phyloP scores from a whole-genome alignment of 768 basidiomycete species.

The Serendipita vermifera region DNA sequence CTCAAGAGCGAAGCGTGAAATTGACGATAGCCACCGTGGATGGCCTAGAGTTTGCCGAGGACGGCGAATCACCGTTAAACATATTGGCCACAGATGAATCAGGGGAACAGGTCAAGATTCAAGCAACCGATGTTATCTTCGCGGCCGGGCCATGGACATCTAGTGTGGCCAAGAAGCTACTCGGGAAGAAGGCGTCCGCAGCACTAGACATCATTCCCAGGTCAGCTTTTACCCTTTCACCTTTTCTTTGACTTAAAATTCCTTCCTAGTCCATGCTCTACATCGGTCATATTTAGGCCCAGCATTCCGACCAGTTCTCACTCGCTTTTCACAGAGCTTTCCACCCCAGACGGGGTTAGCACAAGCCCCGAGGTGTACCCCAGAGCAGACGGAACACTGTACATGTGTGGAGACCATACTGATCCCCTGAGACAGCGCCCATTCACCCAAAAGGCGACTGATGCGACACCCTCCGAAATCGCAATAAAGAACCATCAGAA shows the following conservation, averaged over 20 bases:
- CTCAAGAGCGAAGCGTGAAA: conserved; percentile 39
- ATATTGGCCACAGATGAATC: conserved; percentile 19
- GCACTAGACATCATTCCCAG: conserved; percentile 11
- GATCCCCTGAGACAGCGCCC: conserved; percentile 20
- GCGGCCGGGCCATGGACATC: conserved; percentile 85
- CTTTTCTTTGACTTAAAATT: conserved; percentile 45
- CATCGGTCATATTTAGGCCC: conserved; percentile 30
- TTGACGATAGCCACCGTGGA: conserved; percentile 29
- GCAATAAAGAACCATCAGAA: conserved; percentile 7
- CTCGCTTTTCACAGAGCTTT: conserved; percentile 72
- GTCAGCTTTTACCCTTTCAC: conserved; percentile 23
- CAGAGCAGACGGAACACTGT: conserved; percentile 20
- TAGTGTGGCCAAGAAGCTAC: conserved; percentile 26
- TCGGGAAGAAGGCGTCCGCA: conserved; percentile 14
- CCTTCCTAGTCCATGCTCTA: conserved; percentile 67
- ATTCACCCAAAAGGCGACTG: conserved; percentile 17
- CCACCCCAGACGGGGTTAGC: conserved; percentile 24
- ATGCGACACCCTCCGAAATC: not conserved
- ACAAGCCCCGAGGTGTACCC: conserved; percentile 31
- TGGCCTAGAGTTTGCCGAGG: conserved; percentile 25
- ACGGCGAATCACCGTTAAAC: conserved; percentile 35
- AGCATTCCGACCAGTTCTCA: conserved; percentile 45
- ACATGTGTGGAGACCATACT: conserved; percentile 13
- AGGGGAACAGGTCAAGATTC: conserved; percentile 24
- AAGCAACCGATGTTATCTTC: conserved; percentile 58